Base-by-base conservation (phyloP, 495 filamentous ascomycete species). In the Zalerion maritima region DNA sequence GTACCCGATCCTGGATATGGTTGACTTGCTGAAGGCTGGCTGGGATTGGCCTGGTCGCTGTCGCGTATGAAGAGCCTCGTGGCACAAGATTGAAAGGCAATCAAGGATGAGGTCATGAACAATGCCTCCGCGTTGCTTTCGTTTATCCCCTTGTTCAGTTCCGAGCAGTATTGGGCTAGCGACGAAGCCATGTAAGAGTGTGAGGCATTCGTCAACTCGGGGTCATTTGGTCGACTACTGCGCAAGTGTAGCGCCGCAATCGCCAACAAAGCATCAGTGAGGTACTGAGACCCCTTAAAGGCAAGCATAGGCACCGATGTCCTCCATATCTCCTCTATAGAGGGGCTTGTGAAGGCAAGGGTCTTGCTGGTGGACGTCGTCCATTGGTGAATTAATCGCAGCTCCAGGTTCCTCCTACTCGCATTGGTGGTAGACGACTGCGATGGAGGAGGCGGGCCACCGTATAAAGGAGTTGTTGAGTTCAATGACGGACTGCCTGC, bases 121-220 rank as follows among this genome's bases (percentile, higher is more conserved):
- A 71, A 45, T 4, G 65, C 54, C 42, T 71, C 67, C 10, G 67
- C 65, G 27, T 71, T 71, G 18, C 47, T 45, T 24, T 54, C 49
- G 21, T 57, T 55, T 18, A 71, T 58, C 6, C 65, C 64, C 30
- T 52, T 52, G 21, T 49, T 58, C 9, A 71, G 49, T 4, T 55
- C 46, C 0, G 58, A 49, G 26, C 60, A 58, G 36, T 71, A 71
- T 41, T 69, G 62, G 18, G 60, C 55, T 4, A 69, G 45, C 4
- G 67, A 57, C 14, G 65, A 66, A 2, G 67, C 67, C 60, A 68
- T 68, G 41, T 71, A 71, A 10, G 58, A 51, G 40, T 71, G 67
- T 10, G 62, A 67, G 8, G 65, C 65, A 24, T 63, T 60, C 24
- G 69, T 46, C 6, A 71, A 42, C 19, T 57, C 57, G 38, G 55